Evolutionary conservation across 768 basidiomycete genomes (phyloP), one percentile per base, ranked within the genome.

Genomic region (Trametes meyenii): DNA sequence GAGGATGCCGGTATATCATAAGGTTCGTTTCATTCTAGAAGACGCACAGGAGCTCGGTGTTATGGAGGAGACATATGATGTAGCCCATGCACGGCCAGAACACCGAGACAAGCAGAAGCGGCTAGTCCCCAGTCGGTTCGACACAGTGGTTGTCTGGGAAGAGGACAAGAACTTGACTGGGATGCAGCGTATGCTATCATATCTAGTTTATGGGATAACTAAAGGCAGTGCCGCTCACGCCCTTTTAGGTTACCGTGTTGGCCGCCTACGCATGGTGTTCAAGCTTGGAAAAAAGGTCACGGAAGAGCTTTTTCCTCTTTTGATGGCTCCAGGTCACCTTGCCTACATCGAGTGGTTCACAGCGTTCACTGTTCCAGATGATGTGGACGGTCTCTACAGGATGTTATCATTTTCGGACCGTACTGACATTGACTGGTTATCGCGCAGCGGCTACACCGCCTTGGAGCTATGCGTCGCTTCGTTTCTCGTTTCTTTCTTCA

Each of bases 341-440:
- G 74, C 70, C 0, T 75, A 73, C 54, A 55, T 75, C 5, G 70
- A 74, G 54, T 73, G 74, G 73, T 75, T 71, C 45, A 53, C 69
- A 0, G 44, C 63, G 7, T 69, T 71, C 50, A 55, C 64, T 0
- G 5, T 10, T 1, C 69, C 69, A 13, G 65, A 74, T 21, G 40
- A 13, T 0, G 60, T 70, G 43, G 68, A 68, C 42, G 40, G 51
- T 1, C n/a, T 77, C 49, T 76, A 71, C 60, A 69, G 69, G 43
- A 53, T 14, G 14, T 16, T 6, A 8, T 14, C 46, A 29, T n/a
- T 29, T 49, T n/a, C n/a, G n/a, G n/a, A n/a, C n/a, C n/a, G n/a
- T n/a, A n/a, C n/a, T n/a, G n/a, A n/a, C n/a, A n/a, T n/a, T n/a
- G n/a, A n/a, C n/a, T n/a, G n/a, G n/a, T n/a, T n/a, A n/a, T n/a